Percentiles rank a stretch among this genome's conserved stretches.
Evolutionary conservation across 768 basidiomycete species (phyloP).

Genomic region (Guyanaporus albipodus): DNA sequence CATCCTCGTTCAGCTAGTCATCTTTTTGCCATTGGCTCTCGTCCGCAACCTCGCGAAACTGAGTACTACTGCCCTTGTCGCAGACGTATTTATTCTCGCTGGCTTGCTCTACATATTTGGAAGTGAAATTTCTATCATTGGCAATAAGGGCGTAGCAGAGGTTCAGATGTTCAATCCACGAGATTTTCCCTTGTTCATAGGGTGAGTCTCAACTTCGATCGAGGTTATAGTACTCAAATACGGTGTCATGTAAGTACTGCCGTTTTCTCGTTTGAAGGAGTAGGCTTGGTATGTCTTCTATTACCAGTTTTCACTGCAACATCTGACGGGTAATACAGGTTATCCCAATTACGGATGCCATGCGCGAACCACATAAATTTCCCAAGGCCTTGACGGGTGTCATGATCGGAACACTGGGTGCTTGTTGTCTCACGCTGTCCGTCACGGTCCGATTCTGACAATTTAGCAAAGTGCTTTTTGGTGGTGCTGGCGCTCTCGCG

Average conservation of each 20-base stretch:
- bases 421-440: conserved; percentile 15
- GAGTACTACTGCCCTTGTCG: conserved; percentile 85
- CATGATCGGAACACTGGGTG: conserved; percentile 81
- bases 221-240: not conserved
- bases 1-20: conserved; percentile 76
- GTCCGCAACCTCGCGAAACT: conserved; percentile 94
- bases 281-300: conserved; percentile 66
- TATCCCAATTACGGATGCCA: conserved; percentile 95
- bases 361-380: conserved; percentile 94
- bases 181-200: conserved; percentile 89
- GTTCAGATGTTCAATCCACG: conserved; percentile 84
- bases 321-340: conserved; percentile 41
- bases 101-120: conserved; percentile 84
- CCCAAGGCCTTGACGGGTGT: conserved; percentile 83
- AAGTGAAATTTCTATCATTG: conserved; percentile 75
- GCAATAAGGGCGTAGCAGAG: conserved; percentile 66
- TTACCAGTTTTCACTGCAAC: not conserved
- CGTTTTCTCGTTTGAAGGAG: conserved; percentile 97
- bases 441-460: conserved; percentile 3
- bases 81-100: conserved; percentile 91
- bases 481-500: conserved; percentile 80
- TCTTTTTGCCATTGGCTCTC: conserved; percentile 88
- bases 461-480: conserved; percentile 62
- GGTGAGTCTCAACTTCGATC: conserved; percentile 44
- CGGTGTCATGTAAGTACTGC: conserved; percentile 61